These are phyloP conservation scores for Candolleomyces eurysporus DNA, from an alignment of 768 basidiomycete species.

Conservation along the genomic window DNA sequence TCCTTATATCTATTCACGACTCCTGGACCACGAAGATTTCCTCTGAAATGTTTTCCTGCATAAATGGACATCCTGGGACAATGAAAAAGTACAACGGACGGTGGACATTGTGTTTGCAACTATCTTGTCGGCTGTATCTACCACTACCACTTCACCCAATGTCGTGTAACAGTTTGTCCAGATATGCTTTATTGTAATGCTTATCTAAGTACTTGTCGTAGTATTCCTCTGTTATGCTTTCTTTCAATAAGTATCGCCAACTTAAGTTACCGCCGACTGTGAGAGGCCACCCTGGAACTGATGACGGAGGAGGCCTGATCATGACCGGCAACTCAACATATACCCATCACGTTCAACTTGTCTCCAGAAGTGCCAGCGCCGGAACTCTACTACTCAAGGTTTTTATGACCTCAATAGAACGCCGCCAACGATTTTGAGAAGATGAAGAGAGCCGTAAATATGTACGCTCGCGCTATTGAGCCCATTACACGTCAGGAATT, in stretches of 20 bases:
- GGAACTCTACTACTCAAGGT: no score
- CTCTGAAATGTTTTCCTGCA: conserved; percentile 1
- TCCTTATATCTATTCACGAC: neutral
- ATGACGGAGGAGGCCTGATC: no score
- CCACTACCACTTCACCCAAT: neutral
- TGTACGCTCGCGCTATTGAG: neutral
- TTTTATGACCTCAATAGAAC: neutral
- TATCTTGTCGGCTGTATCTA: neutral
- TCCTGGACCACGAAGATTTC: neutral
- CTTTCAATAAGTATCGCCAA: no score
- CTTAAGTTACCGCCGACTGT: no score
- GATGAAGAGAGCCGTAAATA: neutral
- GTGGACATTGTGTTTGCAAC: conserved; percentile 6
- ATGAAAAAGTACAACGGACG: conserved; percentile 6
- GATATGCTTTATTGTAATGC: conserved; percentile 3
- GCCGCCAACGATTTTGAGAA: neutral
- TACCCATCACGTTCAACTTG: no score
- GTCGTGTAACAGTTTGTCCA: conserved; percentile 1
- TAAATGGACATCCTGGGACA: conserved; percentile 10
- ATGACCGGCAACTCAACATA: no score
- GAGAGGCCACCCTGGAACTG: no score
- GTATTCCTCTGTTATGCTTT: no score
- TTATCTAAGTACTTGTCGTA: neutral
- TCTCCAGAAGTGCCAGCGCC: no score
- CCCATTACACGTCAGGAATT: conserved; percentile 4